Percentiles rank a stretch among this genome's conserved stretches.
Evolutionary conservation across 108 stramenopile species (phyloP).

Genomic region (Schizochytrium sp.): DNA sequence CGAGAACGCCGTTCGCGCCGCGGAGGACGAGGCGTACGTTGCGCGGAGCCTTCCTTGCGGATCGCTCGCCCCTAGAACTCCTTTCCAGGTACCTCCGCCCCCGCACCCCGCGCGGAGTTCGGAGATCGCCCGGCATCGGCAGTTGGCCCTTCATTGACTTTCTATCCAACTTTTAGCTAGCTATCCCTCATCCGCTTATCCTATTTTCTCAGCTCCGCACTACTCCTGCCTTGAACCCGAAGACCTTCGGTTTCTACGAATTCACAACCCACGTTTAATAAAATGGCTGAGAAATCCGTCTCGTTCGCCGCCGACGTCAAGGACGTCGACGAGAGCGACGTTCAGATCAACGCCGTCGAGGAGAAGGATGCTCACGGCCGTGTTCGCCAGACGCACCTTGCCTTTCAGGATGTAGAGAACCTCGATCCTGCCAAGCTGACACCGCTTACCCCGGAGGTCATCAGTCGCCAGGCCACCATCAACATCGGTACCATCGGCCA

Average conservation of each 20-base stretch:
- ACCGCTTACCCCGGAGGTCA: constrained; percentile 80
- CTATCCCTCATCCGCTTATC: too few relatives aligned
- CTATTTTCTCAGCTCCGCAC: too few relatives aligned
- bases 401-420: constrained; percentile 61
- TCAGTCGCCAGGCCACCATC: constrained; percentile 98
- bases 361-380: constrained; percentile 8
- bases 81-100: too few relatives aligned
- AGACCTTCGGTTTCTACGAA: neutral
- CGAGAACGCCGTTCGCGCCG: too few relatives aligned
- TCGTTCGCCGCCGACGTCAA: constrained; percentile 26
- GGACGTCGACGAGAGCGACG: neutral
- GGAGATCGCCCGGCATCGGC: too few relatives aligned
- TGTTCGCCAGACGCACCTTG: constrained; percentile 38
- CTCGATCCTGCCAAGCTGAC: constrained; percentile 72
- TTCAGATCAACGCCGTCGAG: neutral
- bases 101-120: too few relatives aligned
- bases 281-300: constrained; percentile 8
- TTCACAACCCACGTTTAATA: neutral
- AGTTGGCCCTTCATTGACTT: too few relatives aligned
- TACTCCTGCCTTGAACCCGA: too few relatives aligned
- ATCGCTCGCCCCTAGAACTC: too few relatives aligned
- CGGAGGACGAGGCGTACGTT: too few relatives aligned
- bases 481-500: constrained; percentile 99
- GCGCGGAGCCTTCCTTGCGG: too few relatives aligned
- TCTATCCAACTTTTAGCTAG: too few relatives aligned